These are phyloP conservation scores for Canna indica DNA, from an alignment of 176 grass and related monocot genomes.

Conservation along the genomic window DNA sequence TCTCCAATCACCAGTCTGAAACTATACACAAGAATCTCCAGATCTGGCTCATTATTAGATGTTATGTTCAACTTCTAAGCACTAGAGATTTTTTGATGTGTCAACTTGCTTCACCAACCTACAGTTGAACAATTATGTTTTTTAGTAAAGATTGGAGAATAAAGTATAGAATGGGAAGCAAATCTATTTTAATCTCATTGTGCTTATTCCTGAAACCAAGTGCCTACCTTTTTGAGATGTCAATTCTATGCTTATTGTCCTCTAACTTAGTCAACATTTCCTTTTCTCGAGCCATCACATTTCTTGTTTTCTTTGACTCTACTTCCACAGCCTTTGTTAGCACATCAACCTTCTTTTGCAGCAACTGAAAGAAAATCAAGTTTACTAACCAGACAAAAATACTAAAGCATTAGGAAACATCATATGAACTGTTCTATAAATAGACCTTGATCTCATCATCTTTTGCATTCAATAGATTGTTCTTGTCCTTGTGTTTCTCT, in stretches of 20 bases:
- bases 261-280: not conserved
- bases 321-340: conserved; percentile 5
- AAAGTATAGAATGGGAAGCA: not conserved
- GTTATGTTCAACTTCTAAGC: conserved; percentile 1
- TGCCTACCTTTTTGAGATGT: conserved; percentile 1
- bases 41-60: not conserved
- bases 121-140: not conserved
- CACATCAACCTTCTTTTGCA: conserved; percentile 11
- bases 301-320: conserved; percentile 14
- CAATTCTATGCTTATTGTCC: not conserved
- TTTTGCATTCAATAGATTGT: conserved; percentile 6
- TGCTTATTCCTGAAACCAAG: not conserved
- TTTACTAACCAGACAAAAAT: not conserved
- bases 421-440: not conserved
- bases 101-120: not conserved
- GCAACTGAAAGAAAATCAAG: conserved; percentile 7
- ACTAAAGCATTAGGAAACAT: not conserved
- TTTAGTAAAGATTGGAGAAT: too few relatives aligned
- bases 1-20: not conserved
- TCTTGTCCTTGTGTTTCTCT: conserved; percentile 21
- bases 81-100: not conserved
- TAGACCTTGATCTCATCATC: conserved; percentile 28
- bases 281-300: conserved; percentile 9
- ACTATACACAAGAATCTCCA: not conserved
- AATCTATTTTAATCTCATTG: not conserved